phyloP scores from a whole-genome alignment of 192 early-diverging fungal genomes.

The Mortierella alpina region DNA sequence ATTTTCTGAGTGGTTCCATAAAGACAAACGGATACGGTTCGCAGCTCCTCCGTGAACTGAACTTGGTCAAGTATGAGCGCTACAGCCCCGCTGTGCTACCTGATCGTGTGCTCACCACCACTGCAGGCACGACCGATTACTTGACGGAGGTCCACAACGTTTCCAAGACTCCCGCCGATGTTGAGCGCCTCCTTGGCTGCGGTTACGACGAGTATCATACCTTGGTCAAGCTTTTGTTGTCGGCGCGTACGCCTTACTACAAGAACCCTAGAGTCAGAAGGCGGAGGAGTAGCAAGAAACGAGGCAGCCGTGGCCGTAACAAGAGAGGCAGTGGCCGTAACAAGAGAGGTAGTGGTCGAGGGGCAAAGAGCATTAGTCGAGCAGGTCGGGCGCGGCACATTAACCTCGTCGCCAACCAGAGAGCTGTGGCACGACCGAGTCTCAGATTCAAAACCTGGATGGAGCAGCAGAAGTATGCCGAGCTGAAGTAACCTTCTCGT shows the following conservation, averaged over 20 bases:
- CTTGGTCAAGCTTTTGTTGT: slow-evolving; percentile 14
- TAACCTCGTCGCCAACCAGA: too few species aligned
- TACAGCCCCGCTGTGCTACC: slow-evolving; percentile 8
- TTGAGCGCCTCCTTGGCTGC: slow-evolving; percentile 18
- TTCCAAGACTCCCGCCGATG: slow-evolving; percentile 13
- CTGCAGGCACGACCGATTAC: slow-evolving; percentile 4
- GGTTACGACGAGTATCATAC: neutral
- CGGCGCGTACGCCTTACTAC: slow-evolving; percentile 9
- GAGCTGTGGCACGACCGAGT: too few species aligned
- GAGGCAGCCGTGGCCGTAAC: too few species aligned
- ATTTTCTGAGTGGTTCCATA: slow-evolving; percentile 20
- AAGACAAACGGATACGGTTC: slow-evolving; percentile 20
- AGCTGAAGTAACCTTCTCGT: too few species aligned
- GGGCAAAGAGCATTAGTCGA: too few species aligned
- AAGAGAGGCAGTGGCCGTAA: too few species aligned
- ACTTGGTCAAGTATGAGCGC: slow-evolving; percentile 25
- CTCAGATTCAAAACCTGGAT: too few species aligned
- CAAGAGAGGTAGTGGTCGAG: too few species aligned
- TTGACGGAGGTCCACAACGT: slow-evolving; percentile 24
- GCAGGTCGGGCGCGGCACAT: too few species aligned
- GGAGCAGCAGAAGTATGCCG: too few species aligned
- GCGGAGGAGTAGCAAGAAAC: too few species aligned
- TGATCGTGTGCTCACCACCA: slow-evolving; percentile 22
- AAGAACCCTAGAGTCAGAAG: too few species aligned
- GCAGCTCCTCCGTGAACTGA: slow-evolving; percentile 23